Base-by-base conservation (phyloP, 805 yeast genomes). In the Yamadazyma ubonensis region DNA sequence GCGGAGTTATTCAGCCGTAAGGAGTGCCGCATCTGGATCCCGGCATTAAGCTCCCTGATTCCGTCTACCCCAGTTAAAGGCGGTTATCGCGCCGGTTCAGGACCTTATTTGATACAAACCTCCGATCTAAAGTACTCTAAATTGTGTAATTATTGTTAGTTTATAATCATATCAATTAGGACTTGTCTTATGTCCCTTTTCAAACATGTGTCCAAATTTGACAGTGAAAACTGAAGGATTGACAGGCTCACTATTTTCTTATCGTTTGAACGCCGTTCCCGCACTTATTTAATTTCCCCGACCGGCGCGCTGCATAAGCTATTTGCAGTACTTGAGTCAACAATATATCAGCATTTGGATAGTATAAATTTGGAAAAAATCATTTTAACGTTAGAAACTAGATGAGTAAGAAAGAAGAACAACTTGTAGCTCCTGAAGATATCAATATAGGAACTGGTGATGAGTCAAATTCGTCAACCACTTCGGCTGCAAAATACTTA, bases 271-370 rank as follows among this genome's bases (percentile, higher is more conserved):
- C 26, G 35, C 27, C 35, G 35, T 20, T 32, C 27, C 35, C 35
- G 35, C 23, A 18, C 22, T 10, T 17, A 11, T 7, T 6, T 11
- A 7, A 11, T 19, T 30, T 30, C 33, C 33, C 33, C 33, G 33
- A 30, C 33, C 23, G 20, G 33, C 23, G 33, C 27, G 35, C 14
- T 7, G 35, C 27, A 32, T n/a, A 32, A 18, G 8, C 25, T 21
- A 30, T 12, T 30, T 10, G 12, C 33, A 19, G 23, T 30, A 16
- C 33, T 18, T 32, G 27, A 32, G 35, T 32, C 35, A 32, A 32
- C 27, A 32, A 8, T 31, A 32, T 32, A 21, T 32, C n/a, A 27
- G 8, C 16, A 10, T 15, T 3, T n/a, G 30, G 26, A n/a, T n/a
- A n/a, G n/a, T n/a, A n/a, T n/a, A n/a, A n/a, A n/a, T n/a, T n/a